Base-by-base conservation (phyloP, 140 eudicot genomes). In the Ambrosia hybrid region DNA sequence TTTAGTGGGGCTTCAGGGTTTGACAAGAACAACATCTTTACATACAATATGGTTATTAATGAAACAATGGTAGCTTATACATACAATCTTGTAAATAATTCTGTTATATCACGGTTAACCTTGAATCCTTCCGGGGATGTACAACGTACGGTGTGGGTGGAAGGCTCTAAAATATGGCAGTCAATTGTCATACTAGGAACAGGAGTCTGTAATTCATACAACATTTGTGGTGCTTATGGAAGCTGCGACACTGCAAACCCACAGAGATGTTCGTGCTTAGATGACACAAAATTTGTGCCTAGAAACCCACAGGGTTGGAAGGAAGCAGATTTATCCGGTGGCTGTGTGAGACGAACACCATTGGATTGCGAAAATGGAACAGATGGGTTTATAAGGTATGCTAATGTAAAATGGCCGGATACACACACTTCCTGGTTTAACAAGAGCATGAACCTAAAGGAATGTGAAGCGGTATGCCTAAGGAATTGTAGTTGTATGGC, bases 401-500 rank as follows among this genome's bases (percentile, higher is more conserved):
- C 59, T 9, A 53, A 70, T 41, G 80, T 83, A 11, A 83, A 80
- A 61, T 70, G 77, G 66, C 88, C 88, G 3, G 85, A 80, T 9
- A 76, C 85, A 16, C 11, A 13, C 45, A 48, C 45, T 7, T 67
- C 83, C 0, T 53, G 79, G 80, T 80, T 33, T 64, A 73, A 76
- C 48, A 56, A 16, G 45, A 72, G 64, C 6, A 72, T 80, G 85
- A 76, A 2, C 2, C 66, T 72, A 4, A 56, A 62, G 36, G 85
- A 83, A 36, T 83, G 85, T 36, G 16, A 59, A 56, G 43, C 9
- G 1, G 15, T 3, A 39, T 83, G 87, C 72, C 66, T 61, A 68
- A 64, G 26, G 71, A 72, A 83, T 56, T 83, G 87, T 55, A 49
- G 66, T 14, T 83, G 87, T 71, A 53, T 75, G 65, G 84, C 79